These are phyloP conservation scores for Cryptosporidium sp. DNA, from an alignment of 169 alveolate species.

Conservation along the genomic window DNA sequence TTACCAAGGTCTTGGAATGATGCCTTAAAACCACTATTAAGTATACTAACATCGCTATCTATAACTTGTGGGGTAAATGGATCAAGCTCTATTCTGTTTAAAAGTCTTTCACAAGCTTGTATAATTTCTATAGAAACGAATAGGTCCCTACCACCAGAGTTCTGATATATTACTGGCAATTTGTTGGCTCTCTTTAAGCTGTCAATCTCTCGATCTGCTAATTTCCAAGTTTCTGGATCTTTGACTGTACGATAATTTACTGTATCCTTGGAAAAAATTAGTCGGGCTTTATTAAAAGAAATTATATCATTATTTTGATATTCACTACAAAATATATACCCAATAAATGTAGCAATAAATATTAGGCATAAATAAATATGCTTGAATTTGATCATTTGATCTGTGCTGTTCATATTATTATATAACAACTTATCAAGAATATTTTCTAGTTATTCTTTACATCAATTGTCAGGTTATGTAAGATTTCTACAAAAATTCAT, in stretches of 20 bases:
- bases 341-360: not conserved
- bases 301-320: conserved; percentile 1
- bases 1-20: not conserved
- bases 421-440: not conserved
- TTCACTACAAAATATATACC: not conserved
- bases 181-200: not conserved
- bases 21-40: not conserved
- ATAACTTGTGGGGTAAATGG: conserved; percentile 33
- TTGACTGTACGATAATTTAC: not conserved
- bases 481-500: not conserved
- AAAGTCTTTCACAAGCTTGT: conserved; percentile 51
- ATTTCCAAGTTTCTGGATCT: conserved; percentile 22
- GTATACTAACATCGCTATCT: conserved; percentile 24
- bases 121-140: conserved; percentile 58
- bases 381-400: not conserved
- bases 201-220: conserved; percentile 58
- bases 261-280: conserved; percentile 19
- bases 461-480: not conserved
- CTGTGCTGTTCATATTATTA: not conserved
- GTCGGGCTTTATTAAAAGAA: conserved; percentile 48
- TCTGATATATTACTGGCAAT: conserved; percentile 15
- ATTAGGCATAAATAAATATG: not conserved
- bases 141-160: conserved; percentile 29
- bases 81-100: conserved; percentile 59
- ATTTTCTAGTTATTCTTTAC: not conserved